Evolutionary conservation across 2,329 filamentous ascomycete species (phyloP).

Genomic region (Fusarium sp.): DNA sequence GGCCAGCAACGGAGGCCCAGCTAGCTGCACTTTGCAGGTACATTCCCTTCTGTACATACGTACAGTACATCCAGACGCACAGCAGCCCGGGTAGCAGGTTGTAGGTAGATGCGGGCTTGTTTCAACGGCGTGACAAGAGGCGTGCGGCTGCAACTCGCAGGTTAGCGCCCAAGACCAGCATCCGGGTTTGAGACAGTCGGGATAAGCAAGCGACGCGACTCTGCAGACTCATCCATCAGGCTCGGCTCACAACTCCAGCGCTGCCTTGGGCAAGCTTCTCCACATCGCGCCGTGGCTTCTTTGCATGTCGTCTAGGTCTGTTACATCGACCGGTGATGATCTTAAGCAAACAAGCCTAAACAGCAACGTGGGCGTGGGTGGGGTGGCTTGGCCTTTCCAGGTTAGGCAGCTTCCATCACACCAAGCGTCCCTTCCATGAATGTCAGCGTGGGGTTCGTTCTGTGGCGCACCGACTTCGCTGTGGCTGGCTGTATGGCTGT

Average conservation of each 20-base stretch:
- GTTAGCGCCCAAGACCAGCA: conserved; percentile 31
- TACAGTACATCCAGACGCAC: too few species aligned
- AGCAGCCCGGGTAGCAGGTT: background rate
- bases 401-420: too few species aligned
- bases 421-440: background rate
- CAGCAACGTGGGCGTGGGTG: conserved; percentile 37
- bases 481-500: conserved; percentile 6
- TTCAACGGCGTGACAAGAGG: conserved; percentile 42
- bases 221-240: background rate
- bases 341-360: conserved; percentile 24
- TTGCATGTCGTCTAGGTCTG: background rate
- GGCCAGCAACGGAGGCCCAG: conserved; percentile 14
- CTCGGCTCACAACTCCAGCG: too few species aligned
- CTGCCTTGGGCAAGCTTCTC: background rate
- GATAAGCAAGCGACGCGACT: background rate
- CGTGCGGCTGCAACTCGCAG: conserved; percentile 27
- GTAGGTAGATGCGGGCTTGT: conserved; percentile 38
- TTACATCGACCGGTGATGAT: conserved; percentile 19
- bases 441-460: conserved; percentile 3
- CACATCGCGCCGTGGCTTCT: background rate
- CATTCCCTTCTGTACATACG: too few species aligned
- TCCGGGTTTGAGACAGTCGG: conserved; percentile 12
- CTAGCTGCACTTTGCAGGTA: too few species aligned
- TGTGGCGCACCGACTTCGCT: conserved; percentile 9
- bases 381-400: background rate